These are phyloP conservation scores for Colletotrichum tropicicola DNA, from an alignment of 2,329 filamentous ascomycete species.

Conservation along the genomic window DNA sequence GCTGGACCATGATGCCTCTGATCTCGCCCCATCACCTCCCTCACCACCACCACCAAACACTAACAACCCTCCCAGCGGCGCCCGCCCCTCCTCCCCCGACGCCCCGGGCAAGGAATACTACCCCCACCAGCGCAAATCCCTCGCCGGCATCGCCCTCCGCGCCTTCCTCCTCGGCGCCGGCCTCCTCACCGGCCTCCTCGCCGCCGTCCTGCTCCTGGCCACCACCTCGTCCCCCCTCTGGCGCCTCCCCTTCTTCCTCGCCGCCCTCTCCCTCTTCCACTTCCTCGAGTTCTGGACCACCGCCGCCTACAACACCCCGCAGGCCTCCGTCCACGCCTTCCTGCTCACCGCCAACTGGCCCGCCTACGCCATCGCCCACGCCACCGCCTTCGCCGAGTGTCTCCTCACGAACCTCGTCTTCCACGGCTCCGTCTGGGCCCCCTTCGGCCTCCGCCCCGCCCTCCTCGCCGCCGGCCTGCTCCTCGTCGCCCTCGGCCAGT, in stretches of 20 bases:
- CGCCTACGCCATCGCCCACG: slow-evolving; percentile 85
- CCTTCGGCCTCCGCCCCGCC: slow-evolving; percentile 50
- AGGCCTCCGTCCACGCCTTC: slow-evolving; percentile 79
- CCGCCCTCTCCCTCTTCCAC: slow-evolving; percentile 82
- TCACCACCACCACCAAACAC: slow-evolving; percentile 19
- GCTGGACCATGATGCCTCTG: neutral
- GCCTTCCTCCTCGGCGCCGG: slow-evolving; percentile 62
- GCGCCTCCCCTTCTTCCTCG: slow-evolving; percentile 73
- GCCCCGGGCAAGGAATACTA: slow-evolving; percentile 43
- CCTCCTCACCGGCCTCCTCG: slow-evolving; percentile 46
- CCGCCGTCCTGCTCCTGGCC: slow-evolving; percentile 43
- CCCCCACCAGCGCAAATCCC: slow-evolving; percentile 62
- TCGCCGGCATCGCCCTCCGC: slow-evolving; percentile 66
- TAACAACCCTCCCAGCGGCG: slow-evolving; percentile 30
- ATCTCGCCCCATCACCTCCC: neutral
- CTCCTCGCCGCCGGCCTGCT: slow-evolving; percentile 66
- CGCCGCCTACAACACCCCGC: slow-evolving; percentile 80
- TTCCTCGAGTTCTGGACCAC: slow-evolving; percentile 97
- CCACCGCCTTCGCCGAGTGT: slow-evolving; percentile 78
- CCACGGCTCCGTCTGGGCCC: slow-evolving; percentile 57
- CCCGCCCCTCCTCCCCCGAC: slow-evolving; percentile 33
- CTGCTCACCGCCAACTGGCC: slow-evolving; percentile 86
- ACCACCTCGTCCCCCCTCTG: slow-evolving; percentile 59
- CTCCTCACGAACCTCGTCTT: slow-evolving; percentile 67
- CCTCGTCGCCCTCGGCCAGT: slow-evolving; percentile 76